These are phyloP conservation scores for Starmera caribaea DNA, from an alignment of 805 yeast species.

Conservation along the genomic window DNA sequence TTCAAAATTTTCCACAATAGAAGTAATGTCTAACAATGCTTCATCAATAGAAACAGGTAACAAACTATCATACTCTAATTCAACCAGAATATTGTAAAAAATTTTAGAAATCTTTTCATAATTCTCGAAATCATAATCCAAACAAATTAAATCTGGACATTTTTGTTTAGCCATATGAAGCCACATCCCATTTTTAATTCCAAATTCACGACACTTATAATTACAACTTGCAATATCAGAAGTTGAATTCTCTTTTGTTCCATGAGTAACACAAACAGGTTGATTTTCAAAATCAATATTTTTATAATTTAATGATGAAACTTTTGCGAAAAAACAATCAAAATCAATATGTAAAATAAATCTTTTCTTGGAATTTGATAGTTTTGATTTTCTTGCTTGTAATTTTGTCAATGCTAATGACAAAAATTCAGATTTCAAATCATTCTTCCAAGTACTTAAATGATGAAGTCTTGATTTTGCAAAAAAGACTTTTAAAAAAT, in stretches of 20 bases:
- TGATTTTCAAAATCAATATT: slow-evolving; percentile 37
- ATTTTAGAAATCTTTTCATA: slow-evolving; percentile 57
- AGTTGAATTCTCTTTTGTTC: slow-evolving; percentile 26
- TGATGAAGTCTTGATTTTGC: slow-evolving; percentile 82
- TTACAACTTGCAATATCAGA: slow-evolving; percentile 92
- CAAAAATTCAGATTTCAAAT: slow-evolving; percentile 53
- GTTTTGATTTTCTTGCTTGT: slow-evolving; percentile 4
- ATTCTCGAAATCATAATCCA: slow-evolving; percentile 66
- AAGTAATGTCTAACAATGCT: slow-evolving; percentile 62
- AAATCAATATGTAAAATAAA: slow-evolving; percentile 77
- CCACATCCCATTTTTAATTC: slow-evolving; percentile 91
- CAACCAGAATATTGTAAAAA: slow-evolving; percentile 52
- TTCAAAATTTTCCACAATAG: slow-evolving; percentile 13
- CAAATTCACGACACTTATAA: slow-evolving; percentile 71
- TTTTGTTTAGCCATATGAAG: slow-evolving; percentile 48
- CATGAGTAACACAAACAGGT: slow-evolving; percentile 55
- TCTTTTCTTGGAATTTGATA: not conserved
- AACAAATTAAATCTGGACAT: slow-evolving; percentile 55
- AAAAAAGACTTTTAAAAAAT: slow-evolving; percentile 63
- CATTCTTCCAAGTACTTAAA: slow-evolving; percentile 78
- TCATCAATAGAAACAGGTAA: slow-evolving; percentile 91
- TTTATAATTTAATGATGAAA: slow-evolving; percentile 52
- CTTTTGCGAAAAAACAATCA: slow-evolving; percentile 91
- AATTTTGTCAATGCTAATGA: slow-evolving; percentile 28
- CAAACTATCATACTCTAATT: slow-evolving; percentile 24